Conservation (phyloP, 768 basidiomycete genomes). For the Mycena alexandri region DNA sequence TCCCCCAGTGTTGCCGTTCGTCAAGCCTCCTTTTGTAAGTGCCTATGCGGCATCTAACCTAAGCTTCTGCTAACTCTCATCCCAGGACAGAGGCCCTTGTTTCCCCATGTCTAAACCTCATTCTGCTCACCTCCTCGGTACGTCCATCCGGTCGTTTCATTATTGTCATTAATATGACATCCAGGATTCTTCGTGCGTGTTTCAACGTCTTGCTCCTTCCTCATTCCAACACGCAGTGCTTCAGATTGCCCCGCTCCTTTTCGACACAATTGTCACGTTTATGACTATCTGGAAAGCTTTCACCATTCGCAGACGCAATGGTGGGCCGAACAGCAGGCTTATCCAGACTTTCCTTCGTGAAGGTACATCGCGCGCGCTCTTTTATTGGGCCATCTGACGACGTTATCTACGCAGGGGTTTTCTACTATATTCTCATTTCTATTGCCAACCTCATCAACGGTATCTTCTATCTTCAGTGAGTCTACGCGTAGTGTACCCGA, state of each 20-base stretch:
- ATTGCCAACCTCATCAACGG: constrained; percentile 89
- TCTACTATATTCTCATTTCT: constrained; percentile 89
- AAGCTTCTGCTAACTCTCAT: constrained; percentile 5
- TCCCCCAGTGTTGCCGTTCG: constrained; percentile 71
- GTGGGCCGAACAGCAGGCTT: constrained; percentile 81
- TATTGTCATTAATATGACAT: constrained; percentile 18
- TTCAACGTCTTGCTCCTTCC: constrained; percentile 12
- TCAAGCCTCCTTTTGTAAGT: constrained; percentile 69
- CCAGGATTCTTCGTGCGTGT: constrained; percentile 70
- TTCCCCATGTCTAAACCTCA: constrained; percentile 87
- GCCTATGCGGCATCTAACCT: constrained; percentile 39
- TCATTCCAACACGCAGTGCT: constrained; percentile 23
- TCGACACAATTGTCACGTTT: constrained; percentile 83
- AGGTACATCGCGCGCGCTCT: constrained; percentile 54
- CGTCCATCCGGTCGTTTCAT: constrained; percentile 32
- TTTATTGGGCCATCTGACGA: constrained; percentile 2
- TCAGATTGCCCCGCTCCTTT: constrained; percentile 84
- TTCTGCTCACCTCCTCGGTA: constrained; percentile 85
- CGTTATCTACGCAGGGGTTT: constrained; percentile 65
- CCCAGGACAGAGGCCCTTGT: constrained; percentile 73
- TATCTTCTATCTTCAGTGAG: constrained; percentile 88
- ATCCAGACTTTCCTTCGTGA: constrained; percentile 90
- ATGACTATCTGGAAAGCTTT: constrained; percentile 88
- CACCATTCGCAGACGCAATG: constrained; percentile 79
- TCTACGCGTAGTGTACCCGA: not conserved